phyloP scores from a whole-genome alignment of 371 early-diverging fungal species.

The Rhizopus delemar region DNA sequence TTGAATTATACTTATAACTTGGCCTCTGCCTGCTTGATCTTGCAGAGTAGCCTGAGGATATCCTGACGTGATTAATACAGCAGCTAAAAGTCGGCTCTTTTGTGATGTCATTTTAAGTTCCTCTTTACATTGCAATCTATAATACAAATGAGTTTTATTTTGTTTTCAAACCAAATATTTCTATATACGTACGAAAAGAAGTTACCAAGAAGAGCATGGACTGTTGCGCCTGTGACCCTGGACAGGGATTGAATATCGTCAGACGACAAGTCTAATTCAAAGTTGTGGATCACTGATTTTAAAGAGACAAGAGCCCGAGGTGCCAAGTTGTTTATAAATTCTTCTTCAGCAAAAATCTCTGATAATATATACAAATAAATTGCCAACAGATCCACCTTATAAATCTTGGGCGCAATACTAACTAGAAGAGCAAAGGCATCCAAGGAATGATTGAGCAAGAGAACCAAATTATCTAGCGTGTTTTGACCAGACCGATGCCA shows the following conservation, averaged over 20 bases:
- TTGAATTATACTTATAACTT: slow-evolving; percentile 33
- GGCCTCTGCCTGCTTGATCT: slow-evolving; percentile 22
- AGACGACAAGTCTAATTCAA: slow-evolving; percentile 31
- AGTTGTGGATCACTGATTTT: slow-evolving; percentile 38
- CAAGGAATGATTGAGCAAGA: slow-evolving; percentile 39
- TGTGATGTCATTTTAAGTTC: slow-evolving; percentile 19
- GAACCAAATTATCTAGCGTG: slow-evolving; percentile 22
- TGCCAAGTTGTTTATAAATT: slow-evolving; percentile 35
- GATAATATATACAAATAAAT: slow-evolving; percentile 46
- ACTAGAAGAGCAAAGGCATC: slow-evolving; percentile 50
- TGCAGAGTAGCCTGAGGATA: slow-evolving; percentile 43
- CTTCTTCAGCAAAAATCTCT: slow-evolving; percentile 32
- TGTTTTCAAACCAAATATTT: neutral
- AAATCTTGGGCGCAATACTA: slow-evolving; percentile 38
- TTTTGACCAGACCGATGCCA: slow-evolving; percentile 14
- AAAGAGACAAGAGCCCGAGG: slow-evolving; percentile 48
- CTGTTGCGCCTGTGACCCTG: slow-evolving; percentile 34
- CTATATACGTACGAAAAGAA: slow-evolving; percentile 23
- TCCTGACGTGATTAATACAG: slow-evolving; percentile 43
- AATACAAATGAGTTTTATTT: neutral
- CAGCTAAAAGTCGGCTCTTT: slow-evolving; percentile 46
- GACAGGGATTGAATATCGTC: slow-evolving; percentile 32
- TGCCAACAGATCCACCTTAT: slow-evolving; percentile 49
- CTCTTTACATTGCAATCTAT: slow-evolving; percentile 3
- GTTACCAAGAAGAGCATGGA: slow-evolving; percentile 36